Percentiles rank a stretch among this genome's conserved stretches.
phyloP scores from a whole-genome alignment of 2,329 filamentous ascomycete genomes.

The Ophiosphaerella herpotricha region DNA sequence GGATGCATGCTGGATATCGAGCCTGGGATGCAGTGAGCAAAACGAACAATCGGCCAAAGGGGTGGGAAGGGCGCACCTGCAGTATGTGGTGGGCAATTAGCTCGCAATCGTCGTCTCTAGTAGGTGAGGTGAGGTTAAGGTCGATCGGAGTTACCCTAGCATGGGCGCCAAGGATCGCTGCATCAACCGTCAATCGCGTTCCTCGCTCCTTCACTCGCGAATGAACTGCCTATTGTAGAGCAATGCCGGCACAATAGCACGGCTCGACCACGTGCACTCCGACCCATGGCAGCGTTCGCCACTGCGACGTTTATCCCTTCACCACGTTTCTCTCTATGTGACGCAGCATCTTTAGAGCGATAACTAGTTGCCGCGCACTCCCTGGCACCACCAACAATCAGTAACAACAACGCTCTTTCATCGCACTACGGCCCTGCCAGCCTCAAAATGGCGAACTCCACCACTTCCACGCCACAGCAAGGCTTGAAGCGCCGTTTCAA shows the following conservation, averaged over 20 bases:
- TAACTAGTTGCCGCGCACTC: constrained; percentile 16
- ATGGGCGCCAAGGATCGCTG: constrained; percentile 20
- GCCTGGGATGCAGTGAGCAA: constrained; percentile 22
- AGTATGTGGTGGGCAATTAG: constrained; percentile 36
- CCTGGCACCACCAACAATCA: constrained; percentile 15
- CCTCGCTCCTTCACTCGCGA: constrained; percentile 19
- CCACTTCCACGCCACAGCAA: constrained; percentile 51
- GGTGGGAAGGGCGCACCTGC: constrained; percentile 21
- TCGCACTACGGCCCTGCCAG: background rate
- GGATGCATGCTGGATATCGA: constrained; percentile 32
- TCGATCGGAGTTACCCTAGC: constrained; percentile 21
- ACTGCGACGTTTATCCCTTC: constrained; percentile 12
- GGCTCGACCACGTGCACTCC: constrained; percentile 6
- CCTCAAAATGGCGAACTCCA: constrained; percentile 23
- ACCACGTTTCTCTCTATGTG: constrained; percentile 13
- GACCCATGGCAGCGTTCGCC: constrained; percentile 29
- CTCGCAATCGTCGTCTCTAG: constrained; percentile 22
- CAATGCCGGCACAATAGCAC: constrained; percentile 20
- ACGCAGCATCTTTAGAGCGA: constrained; percentile 6
- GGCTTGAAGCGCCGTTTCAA: constrained; percentile 65
- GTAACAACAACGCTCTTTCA: background rate
- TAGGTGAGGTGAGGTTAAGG: constrained; percentile 31
- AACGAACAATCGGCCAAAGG: background rate
- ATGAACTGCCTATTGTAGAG: constrained; percentile 9
- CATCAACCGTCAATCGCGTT: constrained; percentile 23